Evolutionary conservation across 2,329 filamentous ascomycete species (phyloP).

Genomic region (Gaeumannomyces sp.): DNA sequence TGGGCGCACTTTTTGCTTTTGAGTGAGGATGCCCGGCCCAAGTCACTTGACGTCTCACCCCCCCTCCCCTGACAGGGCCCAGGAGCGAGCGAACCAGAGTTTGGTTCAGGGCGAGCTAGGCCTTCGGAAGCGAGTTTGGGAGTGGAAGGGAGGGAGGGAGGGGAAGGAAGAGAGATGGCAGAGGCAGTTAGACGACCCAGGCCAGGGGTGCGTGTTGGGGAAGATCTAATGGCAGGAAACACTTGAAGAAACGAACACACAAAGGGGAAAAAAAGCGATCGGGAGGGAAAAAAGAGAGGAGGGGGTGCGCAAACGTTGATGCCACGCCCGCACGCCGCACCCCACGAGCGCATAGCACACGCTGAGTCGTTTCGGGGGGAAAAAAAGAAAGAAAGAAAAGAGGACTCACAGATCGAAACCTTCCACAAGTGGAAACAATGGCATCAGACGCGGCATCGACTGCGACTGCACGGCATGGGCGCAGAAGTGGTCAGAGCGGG

Average conservation of each 20-base stretch:
- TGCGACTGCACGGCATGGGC: slow-evolving; percentile 16
- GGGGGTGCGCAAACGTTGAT: slow-evolving; percentile 15
- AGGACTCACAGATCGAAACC: slow-evolving; percentile 19
- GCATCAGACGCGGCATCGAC: slow-evolving; percentile 19
- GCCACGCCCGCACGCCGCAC: too few species aligned
- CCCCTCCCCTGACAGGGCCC: slow-evolving; percentile 1
- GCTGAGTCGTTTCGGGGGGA: slow-evolving; percentile 11
- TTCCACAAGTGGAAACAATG: slow-evolving; percentile 22
- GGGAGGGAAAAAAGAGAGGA: slow-evolving; percentile 10
- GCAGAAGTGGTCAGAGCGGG: slow-evolving; percentile 18
- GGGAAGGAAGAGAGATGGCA: not conserved
- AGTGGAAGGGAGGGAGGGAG: slow-evolving; percentile 1
- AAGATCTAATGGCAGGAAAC: slow-evolving; percentile 10
- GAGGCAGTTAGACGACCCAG: not conserved
- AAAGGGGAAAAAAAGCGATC: slow-evolving; percentile 8
- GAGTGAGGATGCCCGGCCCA: slow-evolving; percentile 6
- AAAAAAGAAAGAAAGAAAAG: slow-evolving; percentile 10
- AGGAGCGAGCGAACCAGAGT: slow-evolving; percentile 10
- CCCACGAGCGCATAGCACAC: slow-evolving; percentile 11
- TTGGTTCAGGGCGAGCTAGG: slow-evolving; percentile 7
- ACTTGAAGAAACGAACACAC: slow-evolving; percentile 4
- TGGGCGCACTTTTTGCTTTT: slow-evolving; percentile 6
- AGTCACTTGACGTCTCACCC: slow-evolving; percentile 10
- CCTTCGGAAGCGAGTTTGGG: slow-evolving; percentile 1
- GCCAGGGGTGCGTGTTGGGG: not conserved